These are phyloP conservation scores for Stephanodiscus minutulus DNA, from an alignment of 108 stramenopile genomes.

Conservation along the genomic window DNA sequence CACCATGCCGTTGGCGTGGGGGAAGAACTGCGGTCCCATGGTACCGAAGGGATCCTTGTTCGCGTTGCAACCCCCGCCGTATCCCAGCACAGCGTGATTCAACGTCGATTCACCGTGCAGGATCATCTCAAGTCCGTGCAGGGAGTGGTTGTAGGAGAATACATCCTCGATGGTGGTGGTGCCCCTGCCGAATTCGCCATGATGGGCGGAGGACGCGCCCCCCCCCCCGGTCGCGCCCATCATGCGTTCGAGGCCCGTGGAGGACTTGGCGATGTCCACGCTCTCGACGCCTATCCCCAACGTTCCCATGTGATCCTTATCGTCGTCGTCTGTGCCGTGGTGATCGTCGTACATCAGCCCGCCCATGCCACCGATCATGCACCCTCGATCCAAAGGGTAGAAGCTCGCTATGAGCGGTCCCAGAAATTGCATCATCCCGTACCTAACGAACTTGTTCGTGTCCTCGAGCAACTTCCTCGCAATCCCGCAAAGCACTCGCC, in stretches of 20 bases:
- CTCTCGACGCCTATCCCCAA: constrained; percentile 42
- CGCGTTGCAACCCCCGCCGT: constrained; percentile 34
- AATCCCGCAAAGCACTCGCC: constrained; percentile 67
- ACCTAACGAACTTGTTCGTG: constrained; percentile 72
- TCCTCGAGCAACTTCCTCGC: constrained; percentile 73
- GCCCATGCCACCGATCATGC: constrained; percentile 50
- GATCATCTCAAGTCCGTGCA: constrained; percentile 43
- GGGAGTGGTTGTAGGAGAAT: constrained; percentile 45
- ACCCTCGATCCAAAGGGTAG: constrained; percentile 71
- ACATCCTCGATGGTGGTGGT: constrained; percentile 23
- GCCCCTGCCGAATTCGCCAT: neutral
- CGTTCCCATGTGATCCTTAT: constrained; percentile 15
- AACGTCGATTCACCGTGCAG: constrained; percentile 44
- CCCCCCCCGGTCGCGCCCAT: neutral
- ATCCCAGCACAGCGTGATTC: constrained; percentile 17
- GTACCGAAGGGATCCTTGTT: constrained; percentile 43
- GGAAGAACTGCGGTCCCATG: constrained; percentile 87
- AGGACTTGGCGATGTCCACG: constrained; percentile 39
- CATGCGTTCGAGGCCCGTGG: constrained; percentile 34
- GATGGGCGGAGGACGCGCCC: neutral
- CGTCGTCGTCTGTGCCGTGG: neutral
- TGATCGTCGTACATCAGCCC: constrained; percentile 26
- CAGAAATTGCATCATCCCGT: constrained; percentile 91
- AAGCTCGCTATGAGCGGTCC: constrained; percentile 86
- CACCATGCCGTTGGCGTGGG: constrained; percentile 89